Percentiles rank a stretch among this genome's conserved stretches.
Conservation (phyloP, 768 basidiomycete genomes). For the Strobilomyces confusus region DNA sequence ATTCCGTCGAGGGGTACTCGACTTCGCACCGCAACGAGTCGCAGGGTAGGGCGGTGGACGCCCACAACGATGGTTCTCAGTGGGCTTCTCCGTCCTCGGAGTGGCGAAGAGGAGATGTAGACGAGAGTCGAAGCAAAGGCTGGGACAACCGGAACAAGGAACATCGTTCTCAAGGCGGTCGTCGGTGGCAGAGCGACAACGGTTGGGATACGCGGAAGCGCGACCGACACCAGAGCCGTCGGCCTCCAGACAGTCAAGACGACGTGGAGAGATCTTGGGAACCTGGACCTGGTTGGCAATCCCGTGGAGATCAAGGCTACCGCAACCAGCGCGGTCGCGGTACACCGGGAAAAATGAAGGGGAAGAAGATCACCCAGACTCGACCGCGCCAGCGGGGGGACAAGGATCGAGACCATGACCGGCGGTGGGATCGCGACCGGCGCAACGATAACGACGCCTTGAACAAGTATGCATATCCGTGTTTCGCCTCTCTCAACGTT, state of each 20-base stretch:
- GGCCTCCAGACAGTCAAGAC: conserved; percentile 28
- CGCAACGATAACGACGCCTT: conserved; percentile 58
- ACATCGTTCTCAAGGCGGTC: conserved; percentile 25
- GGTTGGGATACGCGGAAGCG: conserved; percentile 54
- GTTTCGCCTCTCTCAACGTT: conserved; percentile 5
- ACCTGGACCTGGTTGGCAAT: conserved; percentile 65
- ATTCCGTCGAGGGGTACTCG: conserved; percentile 43
- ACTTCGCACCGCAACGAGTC: conserved; percentile 46
- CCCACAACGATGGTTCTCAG: conserved; percentile 39
- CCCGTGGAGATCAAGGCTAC: conserved; percentile 38
- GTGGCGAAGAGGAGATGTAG: conserved; percentile 34
- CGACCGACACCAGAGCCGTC: conserved; percentile 40
- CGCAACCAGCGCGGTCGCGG: conserved; percentile 37
- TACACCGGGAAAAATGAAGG: conserved; percentile 35
- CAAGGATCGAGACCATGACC: conserved; percentile 25
- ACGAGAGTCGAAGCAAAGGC: conserved; percentile 37
- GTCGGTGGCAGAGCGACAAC: conserved; percentile 34
- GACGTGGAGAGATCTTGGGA: conserved; percentile 64
- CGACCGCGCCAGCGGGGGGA: conserved; percentile 33
- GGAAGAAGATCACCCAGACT: conserved; percentile 33
- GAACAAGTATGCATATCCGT: conserved; percentile 61
- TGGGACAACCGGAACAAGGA: conserved; percentile 39
- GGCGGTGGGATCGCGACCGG: conserved; percentile 38
- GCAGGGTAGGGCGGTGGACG: conserved; percentile 38
- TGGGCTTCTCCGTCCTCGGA: conserved; percentile 45